These are phyloP conservation scores for Tuber magnatum DNA, from an alignment of 495 filamentous ascomycete species.

Conservation along the genomic window DNA sequence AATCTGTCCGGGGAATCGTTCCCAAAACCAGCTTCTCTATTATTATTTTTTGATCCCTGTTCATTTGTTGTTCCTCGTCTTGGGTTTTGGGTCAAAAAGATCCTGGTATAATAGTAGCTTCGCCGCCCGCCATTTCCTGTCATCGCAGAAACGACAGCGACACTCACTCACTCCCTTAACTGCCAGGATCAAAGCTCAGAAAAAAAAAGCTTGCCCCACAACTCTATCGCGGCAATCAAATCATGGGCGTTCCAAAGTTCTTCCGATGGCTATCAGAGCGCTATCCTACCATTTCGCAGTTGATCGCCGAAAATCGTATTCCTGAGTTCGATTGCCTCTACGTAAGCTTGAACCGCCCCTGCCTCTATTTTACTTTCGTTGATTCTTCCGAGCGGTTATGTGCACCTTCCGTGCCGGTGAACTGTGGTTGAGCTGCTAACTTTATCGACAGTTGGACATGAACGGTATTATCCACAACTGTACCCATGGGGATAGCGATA, in stretches of 20 bases:
- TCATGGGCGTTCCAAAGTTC: conserved; percentile 89
- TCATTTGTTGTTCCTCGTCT: background rate
- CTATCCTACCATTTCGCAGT: conserved; percentile 96
- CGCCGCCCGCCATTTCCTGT: background rate
- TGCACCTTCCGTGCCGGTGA: background rate
- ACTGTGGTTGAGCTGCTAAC: background rate
- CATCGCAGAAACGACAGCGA: background rate
- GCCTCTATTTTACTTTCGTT: background rate
- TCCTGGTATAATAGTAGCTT: background rate
- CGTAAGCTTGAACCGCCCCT: conserved; percentile 44
- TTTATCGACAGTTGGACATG: conserved; percentile 66
- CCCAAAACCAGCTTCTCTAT: background rate
- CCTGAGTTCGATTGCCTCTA: conserved; percentile 99
- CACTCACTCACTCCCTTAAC: background rate
- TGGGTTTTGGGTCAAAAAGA: background rate
- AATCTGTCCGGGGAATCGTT: background rate
- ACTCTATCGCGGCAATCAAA: conserved; percentile 25
- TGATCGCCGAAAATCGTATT: conserved; percentile 98
- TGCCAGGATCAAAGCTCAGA: background rate
- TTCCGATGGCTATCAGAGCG: conserved; percentile 94
- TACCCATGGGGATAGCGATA: conserved; percentile 84
- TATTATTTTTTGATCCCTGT: background rate
- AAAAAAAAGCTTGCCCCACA: background rate
- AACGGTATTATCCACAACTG: conserved; percentile 99
- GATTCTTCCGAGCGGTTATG: conserved; percentile 14